Evolutionary conservation across 345 rosid genomes (phyloP).

Genomic region (Ailanthus altissimus): DNA sequence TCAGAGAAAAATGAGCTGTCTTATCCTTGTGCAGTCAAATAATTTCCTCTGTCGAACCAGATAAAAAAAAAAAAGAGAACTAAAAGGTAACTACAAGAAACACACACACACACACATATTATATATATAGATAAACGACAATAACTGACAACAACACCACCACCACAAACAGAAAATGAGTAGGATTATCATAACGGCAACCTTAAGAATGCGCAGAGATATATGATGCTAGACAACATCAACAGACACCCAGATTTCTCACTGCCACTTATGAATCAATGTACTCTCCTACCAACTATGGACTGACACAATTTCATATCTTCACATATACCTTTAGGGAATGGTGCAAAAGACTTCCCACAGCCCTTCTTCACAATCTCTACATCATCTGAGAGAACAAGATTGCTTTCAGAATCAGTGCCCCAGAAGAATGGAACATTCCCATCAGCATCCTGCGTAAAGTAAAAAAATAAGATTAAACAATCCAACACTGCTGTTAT

Average conservation of each 20-base stretch:
- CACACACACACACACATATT: too few species aligned
- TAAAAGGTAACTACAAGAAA: background rate
- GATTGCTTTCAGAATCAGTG: slow-evolving; percentile 76
- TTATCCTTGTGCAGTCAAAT: background rate
- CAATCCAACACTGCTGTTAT: background rate
- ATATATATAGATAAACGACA: too few species aligned
- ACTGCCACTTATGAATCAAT: background rate
- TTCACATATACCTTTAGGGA: slow-evolving; percentile 76
- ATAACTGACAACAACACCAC: too few species aligned
- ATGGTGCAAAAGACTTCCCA: slow-evolving; percentile 92
- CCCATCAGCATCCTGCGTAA: slow-evolving; percentile 77
- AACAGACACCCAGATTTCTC: background rate
- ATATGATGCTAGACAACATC: background rate
- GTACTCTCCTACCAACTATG: background rate
- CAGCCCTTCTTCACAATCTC: slow-evolving; percentile 75
- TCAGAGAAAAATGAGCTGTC: background rate
- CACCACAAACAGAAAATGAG: background rate
- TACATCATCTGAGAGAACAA: slow-evolving; percentile 70
- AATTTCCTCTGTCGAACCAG: background rate
- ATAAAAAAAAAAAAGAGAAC: background rate
- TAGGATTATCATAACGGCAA: background rate
- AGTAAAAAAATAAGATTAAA: background rate
- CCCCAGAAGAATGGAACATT: slow-evolving; percentile 92
- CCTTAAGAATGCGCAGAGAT: background rate
- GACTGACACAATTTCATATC: background rate